phyloP scores from a whole-genome alignment of 306 rosid genomes.

The Prunus kanzakura region DNA sequence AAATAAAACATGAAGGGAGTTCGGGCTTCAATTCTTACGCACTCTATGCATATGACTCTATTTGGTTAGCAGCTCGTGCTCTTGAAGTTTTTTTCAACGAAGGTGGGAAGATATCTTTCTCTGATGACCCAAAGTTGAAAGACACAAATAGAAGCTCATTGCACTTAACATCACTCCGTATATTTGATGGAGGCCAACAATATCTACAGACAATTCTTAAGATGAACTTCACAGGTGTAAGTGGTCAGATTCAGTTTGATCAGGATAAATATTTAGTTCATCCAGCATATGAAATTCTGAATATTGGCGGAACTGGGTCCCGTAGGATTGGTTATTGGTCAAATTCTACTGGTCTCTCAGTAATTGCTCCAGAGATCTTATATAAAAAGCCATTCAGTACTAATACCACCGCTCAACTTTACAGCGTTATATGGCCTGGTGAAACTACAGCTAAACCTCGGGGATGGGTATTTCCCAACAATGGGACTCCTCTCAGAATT shows the following conservation, averaged over 20 bases:
- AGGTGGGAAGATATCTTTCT: constrained; percentile 71
- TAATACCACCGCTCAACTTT: constrained; percentile 42
- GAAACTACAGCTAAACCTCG: constrained; percentile 45
- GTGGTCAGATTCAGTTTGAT: constrained; percentile 68
- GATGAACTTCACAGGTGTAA: constrained; percentile 63
- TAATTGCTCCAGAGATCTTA: constrained; percentile 53
- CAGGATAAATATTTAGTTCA: constrained; percentile 45
- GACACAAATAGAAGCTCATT: constrained; percentile 52
- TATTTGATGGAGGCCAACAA: constrained; percentile 59
- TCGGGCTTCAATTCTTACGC: constrained; percentile 69
- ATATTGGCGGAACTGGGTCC: constrained; percentile 57
- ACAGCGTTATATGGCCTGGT: constrained; percentile 83
- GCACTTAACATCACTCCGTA: constrained; percentile 56
- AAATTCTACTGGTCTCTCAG: constrained; percentile 60
- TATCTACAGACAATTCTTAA: constrained; percentile 51
- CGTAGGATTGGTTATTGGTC: constrained; percentile 79
- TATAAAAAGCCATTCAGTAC: constrained; percentile 31
- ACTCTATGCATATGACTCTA: constrained; percentile 80
- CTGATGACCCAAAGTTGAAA: constrained; percentile 57
- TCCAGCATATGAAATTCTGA: constrained; percentile 76
- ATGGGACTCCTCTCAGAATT: constrained; percentile 76
- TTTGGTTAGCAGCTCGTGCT: constrained; percentile 85
- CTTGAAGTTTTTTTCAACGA: constrained; percentile 52
- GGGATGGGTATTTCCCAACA: constrained; percentile 94
- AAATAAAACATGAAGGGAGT: constrained; percentile 36